These are phyloP conservation scores for Tetrapisispora fleetii DNA, from an alignment of 805 yeast species.

Conservation along the genomic window DNA sequence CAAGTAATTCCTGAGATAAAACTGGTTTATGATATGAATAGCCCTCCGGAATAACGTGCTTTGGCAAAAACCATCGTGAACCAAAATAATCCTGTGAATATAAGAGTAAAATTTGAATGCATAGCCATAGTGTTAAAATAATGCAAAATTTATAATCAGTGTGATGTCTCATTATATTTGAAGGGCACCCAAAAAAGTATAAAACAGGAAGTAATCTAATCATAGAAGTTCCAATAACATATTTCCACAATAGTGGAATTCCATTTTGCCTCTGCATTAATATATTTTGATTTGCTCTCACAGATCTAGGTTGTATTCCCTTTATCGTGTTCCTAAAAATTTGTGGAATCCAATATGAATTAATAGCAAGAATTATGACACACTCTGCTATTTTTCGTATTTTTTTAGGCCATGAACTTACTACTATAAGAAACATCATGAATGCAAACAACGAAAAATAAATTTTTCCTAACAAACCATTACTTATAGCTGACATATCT, in stretches of 20 bases:
- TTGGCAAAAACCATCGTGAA: constrained; percentile 76
- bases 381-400: constrained; percentile 51
- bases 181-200: constrained; percentile 44
- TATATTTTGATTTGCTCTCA: constrained; percentile 8
- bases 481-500: constrained; percentile 47
- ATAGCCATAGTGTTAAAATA: constrained; percentile 44
- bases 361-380: constrained; percentile 38
- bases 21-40: constrained; percentile 60
- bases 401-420: constrained; percentile 52
- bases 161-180: constrained; percentile 65
- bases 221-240: constrained; percentile 57
- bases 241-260: constrained; percentile 62
- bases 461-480: constrained; percentile 48
- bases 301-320: constrained; percentile 18
- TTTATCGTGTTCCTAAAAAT: constrained; percentile 52
- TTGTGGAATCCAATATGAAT: constrained; percentile 85
- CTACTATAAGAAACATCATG: constrained; percentile 47
- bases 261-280: constrained; percentile 29
- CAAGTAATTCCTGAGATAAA: constrained; percentile 20
- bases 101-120: constrained; percentile 47
- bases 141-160: constrained; percentile 43
- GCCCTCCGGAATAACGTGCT: constrained; percentile 62
- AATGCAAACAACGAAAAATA: constrained; percentile 44
- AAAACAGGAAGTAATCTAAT: constrained; percentile 54
- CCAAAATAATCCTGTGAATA: constrained; percentile 61